Percentiles rank a stretch among this genome's conserved stretches.
phyloP scores from a whole-genome alignment of 805 yeast genomes.

The Ogataea nitratoaversa region DNA sequence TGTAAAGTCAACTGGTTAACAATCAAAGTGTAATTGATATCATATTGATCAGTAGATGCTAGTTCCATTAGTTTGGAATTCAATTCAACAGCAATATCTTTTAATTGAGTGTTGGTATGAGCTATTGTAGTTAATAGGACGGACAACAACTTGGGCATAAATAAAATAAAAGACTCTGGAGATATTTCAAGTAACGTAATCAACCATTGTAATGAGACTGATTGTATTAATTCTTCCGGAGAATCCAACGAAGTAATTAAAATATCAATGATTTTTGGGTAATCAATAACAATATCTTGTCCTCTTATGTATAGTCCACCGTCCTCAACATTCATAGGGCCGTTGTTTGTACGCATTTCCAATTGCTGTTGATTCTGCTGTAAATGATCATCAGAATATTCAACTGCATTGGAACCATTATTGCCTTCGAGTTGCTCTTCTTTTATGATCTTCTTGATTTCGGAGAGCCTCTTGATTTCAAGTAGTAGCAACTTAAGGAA shows the following conservation, averaged over 20 bases:
- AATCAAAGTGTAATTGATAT: slow-evolving; percentile 50
- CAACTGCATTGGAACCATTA: background rate
- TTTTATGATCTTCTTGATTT: slow-evolving; percentile 51
- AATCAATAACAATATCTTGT: slow-evolving; percentile 80
- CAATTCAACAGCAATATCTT: slow-evolving; percentile 51
- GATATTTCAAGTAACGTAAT: slow-evolving; percentile 66
- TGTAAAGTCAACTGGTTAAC: slow-evolving; percentile 71
- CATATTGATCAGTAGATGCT: slow-evolving; percentile 32
- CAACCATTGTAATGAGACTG: slow-evolving; percentile 80
- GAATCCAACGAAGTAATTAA: slow-evolving; percentile 76
- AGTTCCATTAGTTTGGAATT: slow-evolving; percentile 53
- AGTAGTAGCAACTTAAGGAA: slow-evolving; percentile 69
- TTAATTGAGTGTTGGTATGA: slow-evolving; percentile 44
- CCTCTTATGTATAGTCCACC: slow-evolving; percentile 65
- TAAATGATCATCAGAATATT: background rate
- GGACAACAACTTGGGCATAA: slow-evolving; percentile 70
- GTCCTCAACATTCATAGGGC: slow-evolving; percentile 28
- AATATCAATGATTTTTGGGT: slow-evolving; percentile 74
- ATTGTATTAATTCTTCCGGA: slow-evolving; percentile 70
- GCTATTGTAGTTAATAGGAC: slow-evolving; percentile 63
- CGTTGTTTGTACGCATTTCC: slow-evolving; percentile 8
- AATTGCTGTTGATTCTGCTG: slow-evolving; percentile 10
- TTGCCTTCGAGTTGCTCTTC: slow-evolving; percentile 26
- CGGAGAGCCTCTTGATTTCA: slow-evolving; percentile 75
- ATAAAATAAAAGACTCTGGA: slow-evolving; percentile 69